Conservation (phyloP, 179 eudicot species). For the Pouteria campechiana region DNA sequence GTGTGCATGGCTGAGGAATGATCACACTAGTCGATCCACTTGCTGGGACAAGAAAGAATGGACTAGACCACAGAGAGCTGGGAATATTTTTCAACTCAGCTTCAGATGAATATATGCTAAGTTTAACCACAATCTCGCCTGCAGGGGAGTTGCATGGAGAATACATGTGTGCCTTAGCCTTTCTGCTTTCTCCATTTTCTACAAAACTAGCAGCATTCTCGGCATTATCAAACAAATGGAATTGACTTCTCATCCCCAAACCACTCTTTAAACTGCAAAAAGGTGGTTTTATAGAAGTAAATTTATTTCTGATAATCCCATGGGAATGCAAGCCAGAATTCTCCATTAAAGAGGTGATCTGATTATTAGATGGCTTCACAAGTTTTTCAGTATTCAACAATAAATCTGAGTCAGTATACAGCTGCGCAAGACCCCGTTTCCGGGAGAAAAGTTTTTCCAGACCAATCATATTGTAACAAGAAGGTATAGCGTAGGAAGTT, state of each 20-base stretch:
- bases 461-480: conserved; percentile 70
- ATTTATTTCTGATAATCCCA: no score
- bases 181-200: conserved; percentile 18
- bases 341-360: conserved; percentile 20
- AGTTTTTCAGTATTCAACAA: conserved; percentile 10
- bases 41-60: conserved; percentile 80
- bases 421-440: conserved; percentile 64
- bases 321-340: conserved; percentile 6
- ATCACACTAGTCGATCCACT: conserved; percentile 77
- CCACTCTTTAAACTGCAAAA: conserved; percentile 4
- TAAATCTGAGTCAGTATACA: conserved; percentile 29
- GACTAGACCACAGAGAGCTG: conserved; percentile 62
- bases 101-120: conserved; percentile 45
- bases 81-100: conserved; percentile 19
- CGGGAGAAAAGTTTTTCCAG: conserved; percentile 20
- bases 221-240: no score
- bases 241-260: conserved; percentile 17
- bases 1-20: conserved; percentile 59
- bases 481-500: conserved; percentile 42
- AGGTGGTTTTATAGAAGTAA: conserved; percentile 12
- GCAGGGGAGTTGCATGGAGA: conserved; percentile 60
- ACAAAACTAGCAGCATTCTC: conserved; percentile 15
- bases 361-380: conserved; percentile 22
- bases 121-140: conserved; percentile 56
- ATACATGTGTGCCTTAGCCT: conserved; percentile 65